Evolutionary conservation across 805 yeast genomes (phyloP), one percentile per base, ranked within the genome.

Genomic region (Limtongia smithiae): DNA sequence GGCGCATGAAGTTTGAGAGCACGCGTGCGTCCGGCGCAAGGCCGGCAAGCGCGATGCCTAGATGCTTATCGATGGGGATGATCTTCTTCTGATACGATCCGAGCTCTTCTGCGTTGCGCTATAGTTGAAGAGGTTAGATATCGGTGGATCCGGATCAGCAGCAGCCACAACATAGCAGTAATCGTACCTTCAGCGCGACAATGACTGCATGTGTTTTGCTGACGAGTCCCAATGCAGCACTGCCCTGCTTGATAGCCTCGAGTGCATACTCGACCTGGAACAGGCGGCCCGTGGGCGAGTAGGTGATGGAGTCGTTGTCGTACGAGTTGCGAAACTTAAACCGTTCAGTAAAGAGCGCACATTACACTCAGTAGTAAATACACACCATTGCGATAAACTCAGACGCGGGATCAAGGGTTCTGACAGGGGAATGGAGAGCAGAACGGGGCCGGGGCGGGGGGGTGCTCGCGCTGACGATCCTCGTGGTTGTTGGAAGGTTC

Each of bases 21-120:
- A 93, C 95, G 59, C 99, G 78, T 21, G 97, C 98, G 66, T 93
- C 99, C 15, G 99, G 97, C 0, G 97, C 97, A 62, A 93, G 79
- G 8, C 99, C 99, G 1, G 99, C 96, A 48, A 93, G 76, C 0
- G 96, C 96, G 57, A 93, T 77, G 30, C 97, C 99, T 77, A 93
- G 71, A 67, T 93, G 97, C 54, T 83, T 84, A 67, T 93, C 99
- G 49, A 94, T 82, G 65, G 85, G 83, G 66, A 91, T 83, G 62
- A 93, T 77, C 67, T 93, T 93, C 76, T 86, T 87, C 67, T 93
- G 99, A 69, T 90, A 93, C 35, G 97, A 88, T 22, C 98, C 97
- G 57, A 93, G 75, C 67, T 93, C 97, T 68, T 93, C 99, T 4
- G 97, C 96, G 66, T 89, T 91, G 68, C 99, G 80, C 72, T 68